A percentile compares a stretch with the other conserved stretches of the same genome.
These are phyloP conservation scores for Amanita rubescens DNA, from an alignment of 768 basidiomycete species.

Conservation along the genomic window DNA sequence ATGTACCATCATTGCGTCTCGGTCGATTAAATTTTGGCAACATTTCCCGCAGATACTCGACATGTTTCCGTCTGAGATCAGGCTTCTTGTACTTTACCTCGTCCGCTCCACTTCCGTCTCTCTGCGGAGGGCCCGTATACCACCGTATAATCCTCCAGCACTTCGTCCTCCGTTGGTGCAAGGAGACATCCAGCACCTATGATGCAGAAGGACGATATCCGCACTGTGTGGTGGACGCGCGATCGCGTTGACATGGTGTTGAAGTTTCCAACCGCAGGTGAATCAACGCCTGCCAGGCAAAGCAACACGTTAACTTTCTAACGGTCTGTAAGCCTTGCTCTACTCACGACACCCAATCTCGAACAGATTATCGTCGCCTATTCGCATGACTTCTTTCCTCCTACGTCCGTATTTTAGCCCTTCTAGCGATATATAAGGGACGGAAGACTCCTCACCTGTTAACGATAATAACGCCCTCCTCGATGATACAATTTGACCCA, in stretches of 20 bases:
- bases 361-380: constrained; percentile 91
- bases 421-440: not conserved
- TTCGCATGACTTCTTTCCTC: constrained; percentile 81
- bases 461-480: constrained; percentile 85
- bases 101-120: constrained; percentile 77
- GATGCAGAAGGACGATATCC: constrained; percentile 72
- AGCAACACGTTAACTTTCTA: not conserved
- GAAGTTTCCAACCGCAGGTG: constrained; percentile 71
- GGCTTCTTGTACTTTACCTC: constrained; percentile 77
- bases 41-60: constrained; percentile 89
- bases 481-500: constrained; percentile 83
- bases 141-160: constrained; percentile 75
- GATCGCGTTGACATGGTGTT: constrained; percentile 85
- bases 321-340: not conserved
- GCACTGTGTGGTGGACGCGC: constrained; percentile 77
- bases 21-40: constrained; percentile 82
- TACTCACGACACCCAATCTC: constrained; percentile 88
- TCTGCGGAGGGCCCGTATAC: constrained; percentile 75
- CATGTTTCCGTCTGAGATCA: constrained; percentile 80
- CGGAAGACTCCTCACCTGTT: constrained; percentile 48
- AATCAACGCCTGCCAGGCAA: constrained; percentile 77
- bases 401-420: constrained; percentile 21
- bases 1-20: constrained; percentile 50
- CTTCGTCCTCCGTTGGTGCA: constrained; percentile 71
- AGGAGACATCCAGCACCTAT: constrained; percentile 78